Evolutionary conservation across 2,329 filamentous ascomycete genomes (phyloP), one percentile per base, ranked within the genome.

Genomic region (Alternaria hordeiaustralica): DNA sequence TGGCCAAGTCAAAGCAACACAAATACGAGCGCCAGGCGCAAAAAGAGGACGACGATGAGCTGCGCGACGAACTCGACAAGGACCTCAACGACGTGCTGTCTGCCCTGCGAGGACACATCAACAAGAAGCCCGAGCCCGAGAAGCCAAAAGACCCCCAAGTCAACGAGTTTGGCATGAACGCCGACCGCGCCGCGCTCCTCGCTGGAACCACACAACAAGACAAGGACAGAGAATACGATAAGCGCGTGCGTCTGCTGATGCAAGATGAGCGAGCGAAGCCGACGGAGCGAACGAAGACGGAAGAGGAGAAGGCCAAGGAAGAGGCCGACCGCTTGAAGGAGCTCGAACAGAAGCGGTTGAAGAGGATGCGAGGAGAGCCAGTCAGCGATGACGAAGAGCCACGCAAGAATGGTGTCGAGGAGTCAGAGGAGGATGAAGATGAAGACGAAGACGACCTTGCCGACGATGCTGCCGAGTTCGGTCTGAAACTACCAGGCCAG

Each of bases 1-100:
- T 99, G 70, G 93, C 94, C 64, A 99, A 99, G 81, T 98, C 95
- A 1, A 99, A 99, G 78, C 86, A 92, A 66, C 88, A 97, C 86
- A 98, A 97, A 82, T 94, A 95, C 76, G 94, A 98, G 82, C 89
- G 96, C 44, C 96, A 99, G 80, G 90, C 93, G 64, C 89, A 89
- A 26, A 97, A 97, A 76, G 96, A 98, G 65, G 93, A 96, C 54
- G 96, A 99, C 71, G 93, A 96, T 55, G 95, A 97, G 69, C 80
- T 97, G 58, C 87, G 94, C 63, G 90, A 90, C 62, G 89, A 94
- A 78, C 85, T 99, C 15, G 94, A 99, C 79, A 90, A 94, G 77
- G 92, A 93, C 44, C 85, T 98, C 65, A 86, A 88, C 12, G 89
- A 92, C 68, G 87, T 99, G 13, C 90, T 94, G 67, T 85, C 86